Percentiles rank a stretch among this genome's conserved stretches.
Conservation (phyloP, 768 basidiomycete species). For the Boletus barrowsii region DNA sequence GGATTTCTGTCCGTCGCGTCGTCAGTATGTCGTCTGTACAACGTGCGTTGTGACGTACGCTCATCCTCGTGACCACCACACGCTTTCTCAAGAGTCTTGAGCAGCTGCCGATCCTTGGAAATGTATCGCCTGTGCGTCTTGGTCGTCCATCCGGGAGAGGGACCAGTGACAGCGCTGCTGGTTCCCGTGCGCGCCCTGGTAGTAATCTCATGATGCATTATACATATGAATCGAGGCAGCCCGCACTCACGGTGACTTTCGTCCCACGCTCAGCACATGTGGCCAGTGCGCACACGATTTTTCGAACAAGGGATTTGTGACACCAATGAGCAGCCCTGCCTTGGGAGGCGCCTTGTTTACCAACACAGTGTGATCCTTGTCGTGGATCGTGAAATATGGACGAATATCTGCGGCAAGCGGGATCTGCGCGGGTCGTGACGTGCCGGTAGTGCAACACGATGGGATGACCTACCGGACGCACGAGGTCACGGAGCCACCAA, state of each 20-base stretch:
- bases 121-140: slow-evolving; percentile 80
- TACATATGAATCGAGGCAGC: background rate
- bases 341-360: slow-evolving; percentile 83
- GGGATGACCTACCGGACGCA: slow-evolving; percentile 64
- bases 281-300: slow-evolving; percentile 83
- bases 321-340: slow-evolving; percentile 72
- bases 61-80: slow-evolving; percentile 45
- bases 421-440: slow-evolving; percentile 45
- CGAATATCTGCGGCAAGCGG: slow-evolving; percentile 82
- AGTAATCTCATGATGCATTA: background rate
- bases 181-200: slow-evolving; percentile 5
- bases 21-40: background rate
- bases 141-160: slow-evolving; percentile 71
- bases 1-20: slow-evolving; percentile 43
- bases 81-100: slow-evolving; percentile 71
- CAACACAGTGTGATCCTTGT: slow-evolving; percentile 70
- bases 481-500: slow-evolving; percentile 87
- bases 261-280: slow-evolving; percentile 71
- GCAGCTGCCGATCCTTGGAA: slow-evolving; percentile 73
- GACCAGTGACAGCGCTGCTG: slow-evolving; percentile 38
- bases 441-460: background rate
- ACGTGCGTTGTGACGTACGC: slow-evolving; percentile 39
- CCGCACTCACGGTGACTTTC: slow-evolving; percentile 40
- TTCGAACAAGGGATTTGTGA: slow-evolving; percentile 87
- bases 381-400: slow-evolving; percentile 96